phyloP scores from a whole-genome alignment of 805 yeast genomes.

The Priceomyces melissophilus region DNA sequence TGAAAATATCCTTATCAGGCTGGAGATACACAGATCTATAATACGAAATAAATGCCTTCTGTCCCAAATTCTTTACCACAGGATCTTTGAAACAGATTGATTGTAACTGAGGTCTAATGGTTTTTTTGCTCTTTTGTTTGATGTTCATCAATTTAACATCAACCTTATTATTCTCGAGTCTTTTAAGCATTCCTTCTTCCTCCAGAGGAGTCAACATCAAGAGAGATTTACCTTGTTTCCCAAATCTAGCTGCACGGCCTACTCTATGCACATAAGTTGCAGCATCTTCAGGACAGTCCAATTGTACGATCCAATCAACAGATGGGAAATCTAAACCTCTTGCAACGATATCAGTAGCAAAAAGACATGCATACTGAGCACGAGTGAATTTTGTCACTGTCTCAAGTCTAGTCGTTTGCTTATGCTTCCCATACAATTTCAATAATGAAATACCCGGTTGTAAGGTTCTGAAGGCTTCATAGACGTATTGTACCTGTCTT shows the following conservation, averaged over 20 bases:
- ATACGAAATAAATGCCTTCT: slow-evolving; percentile 92
- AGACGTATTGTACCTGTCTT: slow-evolving; percentile 86
- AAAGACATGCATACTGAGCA: slow-evolving; percentile 74
- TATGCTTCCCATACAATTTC: slow-evolving; percentile 86
- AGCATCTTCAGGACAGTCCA: slow-evolving; percentile 87
- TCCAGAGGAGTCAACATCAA: slow-evolving; percentile 83
- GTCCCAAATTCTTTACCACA: slow-evolving; percentile 87
- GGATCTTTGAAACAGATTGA: slow-evolving; percentile 90
- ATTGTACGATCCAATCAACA: slow-evolving; percentile 91
- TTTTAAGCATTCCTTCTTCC: slow-evolving; percentile 67
- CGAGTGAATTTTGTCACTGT: slow-evolving; percentile 74
- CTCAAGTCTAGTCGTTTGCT: slow-evolving; percentile 84
- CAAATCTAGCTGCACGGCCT: slow-evolving; percentile 87
- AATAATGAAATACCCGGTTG: slow-evolving; percentile 89
- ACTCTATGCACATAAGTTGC: slow-evolving; percentile 90
- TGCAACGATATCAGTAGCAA: slow-evolving; percentile 90
- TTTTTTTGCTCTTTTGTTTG: slow-evolving; percentile 66
- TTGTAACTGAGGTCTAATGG: slow-evolving; percentile 81
- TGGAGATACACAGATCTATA: slow-evolving; percentile 81
- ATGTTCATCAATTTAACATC: slow-evolving; percentile 71
- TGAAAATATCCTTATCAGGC: slow-evolving; percentile 82
- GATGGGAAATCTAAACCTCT: slow-evolving; percentile 91
- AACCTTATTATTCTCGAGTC: slow-evolving; percentile 60
- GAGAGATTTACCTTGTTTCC: slow-evolving; percentile 77
- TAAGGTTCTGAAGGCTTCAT: slow-evolving; percentile 78